phyloP scores from a whole-genome alignment of 345 rosid genomes.

The Aurinia saxatilis region DNA sequence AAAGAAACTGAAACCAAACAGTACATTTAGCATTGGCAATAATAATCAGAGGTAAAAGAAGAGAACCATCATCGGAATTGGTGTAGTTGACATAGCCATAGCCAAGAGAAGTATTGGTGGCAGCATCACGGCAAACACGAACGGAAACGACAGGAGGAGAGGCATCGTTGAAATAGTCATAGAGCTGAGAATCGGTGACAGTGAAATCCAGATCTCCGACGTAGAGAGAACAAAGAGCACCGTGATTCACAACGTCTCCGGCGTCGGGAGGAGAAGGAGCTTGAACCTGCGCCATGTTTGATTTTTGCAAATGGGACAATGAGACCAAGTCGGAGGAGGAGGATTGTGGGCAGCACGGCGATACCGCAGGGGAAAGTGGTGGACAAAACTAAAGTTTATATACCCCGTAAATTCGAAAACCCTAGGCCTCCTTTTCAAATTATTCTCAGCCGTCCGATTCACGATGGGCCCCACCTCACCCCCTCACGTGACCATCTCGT shows the following conservation, averaged over 20 bases:
- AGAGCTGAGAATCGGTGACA: constrained; percentile 67
- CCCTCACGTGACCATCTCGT: constrained; percentile 28
- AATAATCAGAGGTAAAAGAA: no score
- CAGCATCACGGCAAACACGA: constrained; percentile 62
- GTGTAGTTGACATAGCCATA: constrained; percentile 89
- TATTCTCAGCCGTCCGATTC: constrained; percentile 5
- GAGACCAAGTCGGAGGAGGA: constrained; percentile 7
- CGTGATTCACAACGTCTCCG: constrained; percentile 29
- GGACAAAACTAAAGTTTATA: constrained; percentile 23
- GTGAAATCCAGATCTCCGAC: constrained; percentile 68
- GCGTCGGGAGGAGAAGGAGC: constrained; percentile 21
- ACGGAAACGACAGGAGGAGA: constrained; percentile 55
- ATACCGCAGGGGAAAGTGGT: constrained; percentile 29
- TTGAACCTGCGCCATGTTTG: constrained; percentile 49
- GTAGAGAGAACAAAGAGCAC: constrained; percentile 53
- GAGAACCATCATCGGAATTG: constrained; percentile 58
- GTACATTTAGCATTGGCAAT: background rate
- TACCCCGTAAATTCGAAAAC: constrained; percentile 10
- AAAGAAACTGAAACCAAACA: background rate
- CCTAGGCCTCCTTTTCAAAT: constrained; percentile 10
- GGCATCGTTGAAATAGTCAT: constrained; percentile 50
- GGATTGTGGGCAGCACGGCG: constrained; percentile 35
- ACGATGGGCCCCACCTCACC: background rate
- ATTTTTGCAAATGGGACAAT: no score
- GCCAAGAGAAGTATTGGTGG: constrained; percentile 70